Evolutionary conservation across 129 eudicot genomes (phyloP).

Genomic region (Calendula officinalis): DNA sequence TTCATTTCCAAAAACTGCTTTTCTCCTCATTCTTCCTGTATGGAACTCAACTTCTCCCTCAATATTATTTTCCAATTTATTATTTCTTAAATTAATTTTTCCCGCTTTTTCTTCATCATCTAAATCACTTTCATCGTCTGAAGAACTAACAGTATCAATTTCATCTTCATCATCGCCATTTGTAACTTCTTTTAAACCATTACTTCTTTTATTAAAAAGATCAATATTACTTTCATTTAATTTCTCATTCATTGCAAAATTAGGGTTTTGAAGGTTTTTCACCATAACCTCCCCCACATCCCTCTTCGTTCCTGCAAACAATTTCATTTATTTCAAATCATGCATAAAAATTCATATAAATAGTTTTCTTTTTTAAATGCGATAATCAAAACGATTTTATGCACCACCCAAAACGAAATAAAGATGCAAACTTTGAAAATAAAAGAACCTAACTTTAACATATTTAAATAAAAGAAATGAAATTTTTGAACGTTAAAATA

Average conservation of each 20-base stretch:
- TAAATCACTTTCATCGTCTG: conserved; percentile 46
- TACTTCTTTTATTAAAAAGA: conserved; percentile 54
- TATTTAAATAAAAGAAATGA: no score
- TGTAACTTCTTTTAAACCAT: conserved; percentile 26
- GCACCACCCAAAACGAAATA: no score
- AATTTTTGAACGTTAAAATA: no score
- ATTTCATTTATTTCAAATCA: not conserved
- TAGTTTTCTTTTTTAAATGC: no score
- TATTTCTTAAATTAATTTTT: conserved; percentile 33
- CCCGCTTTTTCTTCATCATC: conserved; percentile 26
- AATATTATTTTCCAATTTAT: conserved; percentile 29
- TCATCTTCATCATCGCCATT: conserved; percentile 42
- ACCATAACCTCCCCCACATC: conserved; percentile 90
- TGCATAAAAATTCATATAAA: not conserved
- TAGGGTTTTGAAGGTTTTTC: conserved; percentile 78
- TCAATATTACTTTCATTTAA: conserved; percentile 62
- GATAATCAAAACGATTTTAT: no score
- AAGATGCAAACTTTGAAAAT: no score
- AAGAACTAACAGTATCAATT: conserved; percentile 40
- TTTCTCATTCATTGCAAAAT: conserved; percentile 67
- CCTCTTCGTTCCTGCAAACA: conserved; percentile 54
- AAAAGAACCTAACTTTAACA: no score
- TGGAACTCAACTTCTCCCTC: conserved; percentile 57
- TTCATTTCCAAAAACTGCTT: conserved; percentile 64
- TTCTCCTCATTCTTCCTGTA: conserved; percentile 84